Conservation (phyloP, 225 moss, liverwort and hornwort genomes). For the Polytrichum commune region DNA sequence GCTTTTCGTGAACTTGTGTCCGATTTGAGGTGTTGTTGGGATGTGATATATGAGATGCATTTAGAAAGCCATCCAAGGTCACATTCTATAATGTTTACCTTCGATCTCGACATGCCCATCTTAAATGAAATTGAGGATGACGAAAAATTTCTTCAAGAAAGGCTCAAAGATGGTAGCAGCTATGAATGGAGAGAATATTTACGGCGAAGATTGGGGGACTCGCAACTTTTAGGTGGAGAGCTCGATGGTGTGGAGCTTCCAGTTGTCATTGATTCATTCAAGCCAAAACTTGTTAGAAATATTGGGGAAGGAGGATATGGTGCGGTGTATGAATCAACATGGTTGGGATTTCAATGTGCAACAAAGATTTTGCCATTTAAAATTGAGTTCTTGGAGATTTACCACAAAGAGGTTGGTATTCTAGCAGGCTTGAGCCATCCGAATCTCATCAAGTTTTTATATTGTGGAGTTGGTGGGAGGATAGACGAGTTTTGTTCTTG, state of each 20-base stretch:
- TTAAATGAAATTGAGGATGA: background rate
- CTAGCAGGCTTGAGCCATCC: slow-evolving; percentile 13
- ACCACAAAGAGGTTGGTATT: slow-evolving; percentile 13
- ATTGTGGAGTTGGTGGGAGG: slow-evolving; percentile 3
- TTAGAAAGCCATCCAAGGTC: no score
- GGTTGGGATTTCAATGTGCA: slow-evolving; percentile 16
- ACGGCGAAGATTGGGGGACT: background rate
- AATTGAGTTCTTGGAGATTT: background rate
- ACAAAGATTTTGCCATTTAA: slow-evolving; percentile 10
- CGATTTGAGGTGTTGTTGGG: background rate
- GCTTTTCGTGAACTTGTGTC: background rate
- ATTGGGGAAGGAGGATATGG: background rate
- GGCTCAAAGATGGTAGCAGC: background rate
- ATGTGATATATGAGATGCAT: background rate
- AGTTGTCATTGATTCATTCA: background rate
- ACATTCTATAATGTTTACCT: background rate
- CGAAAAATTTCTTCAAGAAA: background rate
- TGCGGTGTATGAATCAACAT: background rate
- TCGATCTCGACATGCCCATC: background rate
- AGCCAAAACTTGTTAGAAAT: background rate
- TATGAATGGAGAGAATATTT: background rate
- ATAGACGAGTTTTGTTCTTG: background rate
- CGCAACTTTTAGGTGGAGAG: background rate
- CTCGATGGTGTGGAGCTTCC: background rate
- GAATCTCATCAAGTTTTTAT: slow-evolving; percentile 15